Conservation (phyloP, 257 asterid genomes). For the Jacaranda copaia region DNA sequence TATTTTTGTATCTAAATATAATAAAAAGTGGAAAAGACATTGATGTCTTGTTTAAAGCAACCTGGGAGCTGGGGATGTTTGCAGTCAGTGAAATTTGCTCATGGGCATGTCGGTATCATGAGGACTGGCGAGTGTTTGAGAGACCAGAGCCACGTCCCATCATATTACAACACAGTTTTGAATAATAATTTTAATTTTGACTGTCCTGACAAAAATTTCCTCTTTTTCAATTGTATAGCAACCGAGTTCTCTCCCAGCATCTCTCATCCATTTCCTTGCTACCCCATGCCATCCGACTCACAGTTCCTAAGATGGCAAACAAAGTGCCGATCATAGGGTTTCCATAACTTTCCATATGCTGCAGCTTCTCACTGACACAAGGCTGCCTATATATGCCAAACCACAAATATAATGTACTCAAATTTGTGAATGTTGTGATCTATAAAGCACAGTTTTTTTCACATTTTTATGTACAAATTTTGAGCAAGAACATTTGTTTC, state of each 20-base stretch:
- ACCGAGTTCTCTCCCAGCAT: constrained; percentile 32
- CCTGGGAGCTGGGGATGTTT: constrained; percentile 7
- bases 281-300: constrained; percentile 38
- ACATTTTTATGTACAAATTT: neutral
- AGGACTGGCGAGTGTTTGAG: constrained; percentile 8
- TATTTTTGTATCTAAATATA: no score
- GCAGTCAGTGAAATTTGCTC: constrained; percentile 24
- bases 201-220: constrained; percentile 30
- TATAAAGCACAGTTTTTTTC: neutral
- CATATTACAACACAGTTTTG: constrained; percentile 41
- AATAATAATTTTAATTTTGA: constrained; percentile 28
- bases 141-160: constrained; percentile 51
- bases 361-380: constrained; percentile 48
- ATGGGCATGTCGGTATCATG: constrained; percentile 44
- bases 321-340: constrained; percentile 27
- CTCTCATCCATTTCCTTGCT: constrained; percentile 40
- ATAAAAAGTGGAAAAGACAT: no score
- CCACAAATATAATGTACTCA: neutral
- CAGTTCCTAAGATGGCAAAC: constrained; percentile 37
- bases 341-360: constrained; percentile 42
- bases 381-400: constrained; percentile 27
- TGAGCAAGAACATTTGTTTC: neutral
- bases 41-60: neutral
- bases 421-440: neutral
- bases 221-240: constrained; percentile 12